Evolutionary conservation across 1,284 basidiomycete genomes (phyloP).

Genomic region (Sporisorium scitamineum): DNA sequence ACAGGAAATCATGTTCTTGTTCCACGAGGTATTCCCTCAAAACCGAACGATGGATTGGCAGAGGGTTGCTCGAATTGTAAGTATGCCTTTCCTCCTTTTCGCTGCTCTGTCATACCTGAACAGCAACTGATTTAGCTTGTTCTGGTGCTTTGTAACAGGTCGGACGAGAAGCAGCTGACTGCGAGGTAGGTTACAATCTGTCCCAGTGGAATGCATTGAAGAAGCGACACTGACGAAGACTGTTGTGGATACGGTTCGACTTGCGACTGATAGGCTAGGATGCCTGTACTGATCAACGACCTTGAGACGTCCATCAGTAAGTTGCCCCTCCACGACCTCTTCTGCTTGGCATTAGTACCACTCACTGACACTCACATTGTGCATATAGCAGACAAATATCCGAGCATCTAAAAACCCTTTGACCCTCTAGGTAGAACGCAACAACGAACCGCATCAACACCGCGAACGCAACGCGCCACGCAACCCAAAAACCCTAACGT

Average conservation of each 20-base stretch:
- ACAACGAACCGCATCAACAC: not conserved
- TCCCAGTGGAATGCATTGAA: too few species aligned
- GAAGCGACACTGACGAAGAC: not conserved
- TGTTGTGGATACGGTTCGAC: not conserved
- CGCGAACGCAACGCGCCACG: too few species aligned
- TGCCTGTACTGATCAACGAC: slow-evolving; percentile 4
- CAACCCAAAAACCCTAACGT: not conserved
- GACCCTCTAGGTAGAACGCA: not conserved
- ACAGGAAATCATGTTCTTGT: slow-evolving; percentile 30
- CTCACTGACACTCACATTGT: not conserved
- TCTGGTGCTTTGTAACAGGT: slow-evolving; percentile 11
- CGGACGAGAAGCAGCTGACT: slow-evolving; percentile 19
- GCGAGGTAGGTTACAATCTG: slow-evolving; percentile 18
- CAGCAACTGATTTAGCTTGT: not conserved
- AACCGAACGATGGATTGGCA: slow-evolving; percentile 13
- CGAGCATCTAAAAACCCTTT: not conserved
- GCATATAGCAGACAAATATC: not conserved
- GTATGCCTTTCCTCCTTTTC: not conserved
- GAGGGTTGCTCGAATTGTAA: slow-evolving; percentile 15
- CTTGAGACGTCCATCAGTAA: slow-evolving; percentile 23
- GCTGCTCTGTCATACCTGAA: too few species aligned
- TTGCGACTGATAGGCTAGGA: slow-evolving; percentile 8
- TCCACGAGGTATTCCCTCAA: slow-evolving; percentile 16
- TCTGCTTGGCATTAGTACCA: too few species aligned
- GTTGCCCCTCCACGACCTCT: not conserved